Percentiles rank a stretch among this genome's conserved stretches.
Evolutionary conservation across 257 asterid species (phyloP).

Genomic region (Rehmannia glutinosa): DNA sequence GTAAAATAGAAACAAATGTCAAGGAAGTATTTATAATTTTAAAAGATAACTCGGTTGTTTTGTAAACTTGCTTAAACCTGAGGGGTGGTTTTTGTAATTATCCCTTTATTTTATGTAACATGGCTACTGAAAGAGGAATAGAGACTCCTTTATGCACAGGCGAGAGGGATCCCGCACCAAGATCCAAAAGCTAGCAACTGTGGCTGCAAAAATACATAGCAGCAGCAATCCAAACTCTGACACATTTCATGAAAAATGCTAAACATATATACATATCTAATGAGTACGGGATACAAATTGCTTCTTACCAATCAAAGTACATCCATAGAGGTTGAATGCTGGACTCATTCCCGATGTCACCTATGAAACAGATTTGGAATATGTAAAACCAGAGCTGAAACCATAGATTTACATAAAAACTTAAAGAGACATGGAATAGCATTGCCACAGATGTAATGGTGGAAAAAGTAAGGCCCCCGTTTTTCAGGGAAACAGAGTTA

Average conservation of each 20-base stretch:
- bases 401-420: not conserved
- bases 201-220: not conserved
- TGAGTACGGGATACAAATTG: not conserved
- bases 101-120: not conserved
- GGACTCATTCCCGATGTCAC: constrained; percentile 93
- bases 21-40: not conserved
- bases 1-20: not conserved
- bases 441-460: not conserved
- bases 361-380: constrained; percentile 25
- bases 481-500: not conserved
- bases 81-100: too few species aligned
- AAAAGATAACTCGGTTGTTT: not conserved
- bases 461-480: not conserved
- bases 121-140: not conserved
- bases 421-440: not conserved
- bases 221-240: not conserved
- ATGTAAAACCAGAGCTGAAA: not conserved
- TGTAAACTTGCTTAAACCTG: too few species aligned
- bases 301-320: constrained; percentile 63
- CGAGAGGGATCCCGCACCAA: not conserved
- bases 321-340: constrained; percentile 64
- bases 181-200: not conserved
- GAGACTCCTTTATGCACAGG: not conserved
- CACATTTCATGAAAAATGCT: not conserved
- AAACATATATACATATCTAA: not conserved